Evolutionary conservation across 306 rosid species (phyloP), one percentile per base, ranked within the genome.

Genomic region (Castanea crenata): DNA sequence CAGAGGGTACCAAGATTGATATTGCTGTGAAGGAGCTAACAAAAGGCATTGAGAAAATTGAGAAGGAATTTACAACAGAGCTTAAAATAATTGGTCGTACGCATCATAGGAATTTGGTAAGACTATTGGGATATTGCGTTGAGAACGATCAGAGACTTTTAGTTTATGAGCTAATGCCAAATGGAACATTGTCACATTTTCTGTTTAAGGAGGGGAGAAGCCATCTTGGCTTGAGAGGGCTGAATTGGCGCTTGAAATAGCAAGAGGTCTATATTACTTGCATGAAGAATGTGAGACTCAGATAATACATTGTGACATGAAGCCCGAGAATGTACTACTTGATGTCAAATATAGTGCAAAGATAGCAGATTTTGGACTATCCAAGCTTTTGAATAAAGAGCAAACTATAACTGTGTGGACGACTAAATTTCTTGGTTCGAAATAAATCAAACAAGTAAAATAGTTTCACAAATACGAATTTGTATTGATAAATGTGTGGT

Each of bases 241-340:
- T 77, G 85, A 84, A 16, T 73, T 84, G 76, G 82, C 85, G 15
- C 85, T 81, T 69, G 83, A 75, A 54, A 75, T 81, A 16, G 80
- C 85, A 21, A 85, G 73, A 63, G 88, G 85, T 27, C 55, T 81
- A 25, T 57, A 55, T 18, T 77, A 82, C 73, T 78, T 85, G 83
- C 81, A 85, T 10, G 83, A 81, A 49, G 85, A 74, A 65, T 81
- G 85, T 71, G 80, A 81, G 65, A 74, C 80, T 10, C 78, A 78
- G 23, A 74, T 85, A 81, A 85, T 85, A 77, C 85, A 85, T 62
- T 85, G 85, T 41, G 88, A 85, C 55, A 85, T 81, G 58, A 85
- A 85, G 61, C 83, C 88, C 1, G 78, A 85, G 34, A 85, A 85
- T 62, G 85, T 85, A 67, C 70, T 85, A 67, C 83, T 85, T 25